These are phyloP conservation scores for Francoa sonchifolia DNA, from an alignment of 441 rosid genomes.

Conservation along the genomic window DNA sequence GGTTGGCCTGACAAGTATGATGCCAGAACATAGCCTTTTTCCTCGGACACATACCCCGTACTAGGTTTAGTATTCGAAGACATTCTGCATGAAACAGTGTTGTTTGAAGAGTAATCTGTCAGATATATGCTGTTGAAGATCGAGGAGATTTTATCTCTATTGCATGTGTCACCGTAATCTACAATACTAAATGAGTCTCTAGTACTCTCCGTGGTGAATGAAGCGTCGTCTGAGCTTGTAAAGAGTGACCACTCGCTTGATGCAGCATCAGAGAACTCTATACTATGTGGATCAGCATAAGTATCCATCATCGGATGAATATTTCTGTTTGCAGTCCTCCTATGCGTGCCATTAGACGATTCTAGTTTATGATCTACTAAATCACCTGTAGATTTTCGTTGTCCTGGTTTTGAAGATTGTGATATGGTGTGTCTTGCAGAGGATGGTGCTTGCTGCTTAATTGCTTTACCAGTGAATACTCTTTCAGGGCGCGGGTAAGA, in stretches of 20 bases:
- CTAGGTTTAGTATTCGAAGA: slow-evolving; percentile 34
- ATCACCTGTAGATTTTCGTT: slow-evolving; percentile 23
- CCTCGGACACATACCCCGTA: slow-evolving; percentile 37
- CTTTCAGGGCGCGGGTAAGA: slow-evolving; percentile 54
- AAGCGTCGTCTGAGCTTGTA: slow-evolving; percentile 83
- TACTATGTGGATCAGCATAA: slow-evolving; percentile 5
- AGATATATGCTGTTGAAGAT: slow-evolving; percentile 37
- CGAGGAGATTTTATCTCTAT: slow-evolving; percentile 36
- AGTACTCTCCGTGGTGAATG: slow-evolving; percentile 81
- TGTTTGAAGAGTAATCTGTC: slow-evolving; percentile 27
- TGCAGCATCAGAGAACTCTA: slow-evolving; percentile 45
- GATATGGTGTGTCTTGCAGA: slow-evolving; percentile 18
- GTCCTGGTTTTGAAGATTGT: slow-evolving; percentile 26
- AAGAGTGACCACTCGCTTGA: slow-evolving; percentile 81
- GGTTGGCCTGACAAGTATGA: slow-evolving; percentile 23
- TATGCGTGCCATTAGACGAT: slow-evolving; percentile 11
- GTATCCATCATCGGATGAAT: slow-evolving; percentile 16
- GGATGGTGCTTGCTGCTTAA: slow-evolving; percentile 15
- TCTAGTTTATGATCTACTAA: slow-evolving; percentile 11
- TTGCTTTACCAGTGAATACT: slow-evolving; percentile 22
- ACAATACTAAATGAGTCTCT: slow-evolving; percentile 71
- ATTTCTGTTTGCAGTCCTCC: slow-evolving; percentile 14
- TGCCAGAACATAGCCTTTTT: slow-evolving; percentile 36
- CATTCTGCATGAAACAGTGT: slow-evolving; percentile 46
- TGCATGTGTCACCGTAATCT: slow-evolving; percentile 48